Percentiles rank a stretch among this genome's conserved stretches.
These are phyloP conservation scores for Cladosporium sp. DNA, from an alignment of 2,329 filamentous ascomycete species.

Conservation along the genomic window DNA sequence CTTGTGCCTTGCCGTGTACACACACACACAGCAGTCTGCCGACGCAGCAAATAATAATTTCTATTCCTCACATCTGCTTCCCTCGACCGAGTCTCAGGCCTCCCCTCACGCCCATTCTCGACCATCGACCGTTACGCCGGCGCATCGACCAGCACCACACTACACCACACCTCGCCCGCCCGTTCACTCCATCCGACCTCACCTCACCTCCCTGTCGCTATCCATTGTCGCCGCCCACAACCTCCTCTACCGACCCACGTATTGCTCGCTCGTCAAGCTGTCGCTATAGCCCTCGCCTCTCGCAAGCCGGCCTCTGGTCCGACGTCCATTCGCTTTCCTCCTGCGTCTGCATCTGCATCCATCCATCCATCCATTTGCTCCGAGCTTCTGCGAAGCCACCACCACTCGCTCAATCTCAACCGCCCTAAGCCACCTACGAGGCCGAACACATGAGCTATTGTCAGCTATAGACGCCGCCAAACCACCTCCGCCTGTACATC, in stretches of 20 bases:
- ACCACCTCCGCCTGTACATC: neutral
- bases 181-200: neutral
- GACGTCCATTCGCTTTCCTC: conserved; percentile 35
- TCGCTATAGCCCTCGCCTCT: conserved; percentile 7
- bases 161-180: neutral
- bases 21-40: neutral
- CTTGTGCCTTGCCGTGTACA: neutral
- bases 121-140: neutral
- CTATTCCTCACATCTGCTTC: neutral
- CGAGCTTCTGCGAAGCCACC: conserved; percentile 33
- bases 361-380: conserved; percentile 10
- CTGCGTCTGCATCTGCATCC: conserved; percentile 13
- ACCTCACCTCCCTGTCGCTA: conserved; percentile 1
- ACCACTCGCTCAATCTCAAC: conserved; percentile 23
- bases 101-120: neutral
- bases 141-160: neutral
- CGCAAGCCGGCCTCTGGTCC: conserved; percentile 33
- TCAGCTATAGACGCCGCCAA: neutral
- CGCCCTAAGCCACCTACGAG: conserved; percentile 2
- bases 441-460: neutral
- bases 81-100: neutral
- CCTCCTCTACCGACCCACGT: neutral
- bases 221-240: neutral
- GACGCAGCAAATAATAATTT: neutral
- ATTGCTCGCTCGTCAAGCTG: conserved; percentile 8